These are phyloP conservation scores for Celoporthe dispersa DNA, from an alignment of 2,329 filamentous ascomycete genomes.

Conservation along the genomic window DNA sequence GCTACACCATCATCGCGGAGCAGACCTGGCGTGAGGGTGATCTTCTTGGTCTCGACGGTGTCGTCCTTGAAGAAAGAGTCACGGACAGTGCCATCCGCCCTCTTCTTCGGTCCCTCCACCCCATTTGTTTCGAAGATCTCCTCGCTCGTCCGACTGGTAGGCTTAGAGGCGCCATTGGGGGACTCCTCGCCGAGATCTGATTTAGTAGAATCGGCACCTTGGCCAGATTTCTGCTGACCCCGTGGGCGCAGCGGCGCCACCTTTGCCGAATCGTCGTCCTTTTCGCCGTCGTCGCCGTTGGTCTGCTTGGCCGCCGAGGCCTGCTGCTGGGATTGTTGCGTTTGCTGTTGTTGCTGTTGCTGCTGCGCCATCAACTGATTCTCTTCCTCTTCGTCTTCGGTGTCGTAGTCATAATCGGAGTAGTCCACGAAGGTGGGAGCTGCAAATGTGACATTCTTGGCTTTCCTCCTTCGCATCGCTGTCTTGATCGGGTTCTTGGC, in stretches of 20 bases:
- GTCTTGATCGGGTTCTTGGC: constrained; percentile 82
- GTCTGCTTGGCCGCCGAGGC: constrained; percentile 35
- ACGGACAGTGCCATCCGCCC: constrained; percentile 82
- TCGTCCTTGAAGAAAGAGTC: constrained; percentile 99
- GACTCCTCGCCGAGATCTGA: constrained; percentile 44
- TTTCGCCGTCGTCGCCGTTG: constrained; percentile 39
- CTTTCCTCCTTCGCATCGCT: constrained; percentile 78
- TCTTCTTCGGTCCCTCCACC: constrained; percentile 61
- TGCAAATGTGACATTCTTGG: constrained; percentile 86
- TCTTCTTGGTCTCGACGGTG: constrained; percentile 93
- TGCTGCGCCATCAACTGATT: constrained; percentile 40
- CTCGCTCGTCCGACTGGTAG: constrained; percentile 59
- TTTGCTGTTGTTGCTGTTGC: constrained; percentile 36
- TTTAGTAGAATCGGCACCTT: constrained; percentile 37
- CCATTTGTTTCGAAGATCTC: constrained; percentile 65
- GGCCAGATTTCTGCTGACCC: constrained; percentile 45
- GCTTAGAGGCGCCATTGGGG: constrained; percentile 29
- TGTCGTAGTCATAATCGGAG: constrained; percentile 48
- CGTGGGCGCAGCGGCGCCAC: constrained; percentile 60
- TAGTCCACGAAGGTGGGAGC: constrained; percentile 88
- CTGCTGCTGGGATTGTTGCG: constrained; percentile 35
- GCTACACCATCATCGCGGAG: constrained; percentile 75
- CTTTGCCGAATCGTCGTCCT: constrained; percentile 56
- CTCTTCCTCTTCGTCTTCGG: constrained; percentile 69
- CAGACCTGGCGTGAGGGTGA: constrained; percentile 91